Percentiles rank a stretch among this genome's conserved stretches.
Evolutionary conservation across 805 yeast genomes (phyloP).

Genomic region (Pichia californica): DNA sequence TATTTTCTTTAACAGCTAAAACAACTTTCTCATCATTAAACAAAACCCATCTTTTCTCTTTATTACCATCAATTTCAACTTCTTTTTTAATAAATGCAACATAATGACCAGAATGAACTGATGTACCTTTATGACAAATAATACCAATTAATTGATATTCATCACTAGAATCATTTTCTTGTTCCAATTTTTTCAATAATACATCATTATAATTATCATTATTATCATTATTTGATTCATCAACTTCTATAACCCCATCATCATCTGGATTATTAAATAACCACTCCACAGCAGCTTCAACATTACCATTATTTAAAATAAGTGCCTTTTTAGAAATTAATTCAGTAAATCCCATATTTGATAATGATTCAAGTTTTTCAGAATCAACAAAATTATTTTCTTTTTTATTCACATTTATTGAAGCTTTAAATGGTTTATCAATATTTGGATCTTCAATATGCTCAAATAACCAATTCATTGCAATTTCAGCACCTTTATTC

Average conservation of each 20-base stretch:
- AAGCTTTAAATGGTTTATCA: constrained; percentile 51
- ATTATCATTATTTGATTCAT: constrained; percentile 22
- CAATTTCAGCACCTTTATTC: constrained; percentile 55
- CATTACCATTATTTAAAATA: constrained; percentile 46
- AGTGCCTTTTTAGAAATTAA: constrained; percentile 71
- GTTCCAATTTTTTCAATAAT: constrained; percentile 11
- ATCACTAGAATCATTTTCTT: background rate
- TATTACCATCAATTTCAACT: constrained; percentile 35
- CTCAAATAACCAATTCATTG: constrained; percentile 85
- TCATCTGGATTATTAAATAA: constrained; percentile 77
- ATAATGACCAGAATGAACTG: constrained; percentile 90
- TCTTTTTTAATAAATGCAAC: constrained; percentile 63
- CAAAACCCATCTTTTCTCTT: constrained; percentile 55
- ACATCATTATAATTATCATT: background rate
- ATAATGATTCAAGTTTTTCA: constrained; percentile 42
- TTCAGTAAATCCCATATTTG: constrained; percentile 72
- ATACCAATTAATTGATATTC: constrained; percentile 52
- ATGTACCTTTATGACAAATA: constrained; percentile 83
- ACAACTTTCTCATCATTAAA: constrained; percentile 90
- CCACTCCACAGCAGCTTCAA: constrained; percentile 87
- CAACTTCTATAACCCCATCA: constrained; percentile 46
- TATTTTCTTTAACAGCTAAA: constrained; percentile 36
- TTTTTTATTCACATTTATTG: constrained; percentile 12
- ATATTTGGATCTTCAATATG: constrained; percentile 83
- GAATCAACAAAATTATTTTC: constrained; percentile 4